Base-by-base conservation (phyloP, 2,329 filamentous ascomycete genomes). In the Dactylellina sp. region DNA sequence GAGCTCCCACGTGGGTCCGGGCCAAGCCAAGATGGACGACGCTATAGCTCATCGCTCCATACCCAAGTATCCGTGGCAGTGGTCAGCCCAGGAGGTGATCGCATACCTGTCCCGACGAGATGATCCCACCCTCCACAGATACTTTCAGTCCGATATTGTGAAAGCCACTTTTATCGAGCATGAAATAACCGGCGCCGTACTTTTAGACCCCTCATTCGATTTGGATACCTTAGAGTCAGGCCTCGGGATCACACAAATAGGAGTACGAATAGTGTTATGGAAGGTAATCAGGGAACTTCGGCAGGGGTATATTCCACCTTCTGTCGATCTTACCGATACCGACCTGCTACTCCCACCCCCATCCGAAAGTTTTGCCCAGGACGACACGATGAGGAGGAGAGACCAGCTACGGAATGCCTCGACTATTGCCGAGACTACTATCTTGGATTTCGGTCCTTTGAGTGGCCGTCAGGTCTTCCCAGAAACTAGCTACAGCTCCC, bases 1-100 rank as follows among this genome's bases (percentile, higher is more conserved):
- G 28, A 9, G 9, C 28, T 9, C 9, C 28, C 22, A 20, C 44
- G 44, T 20, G 16, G 18, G 6, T 12, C 28, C 5, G 4, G 28
- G 28, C 28, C 28, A 9, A 32, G 9, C 28, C 5, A 32, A 9
- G 28, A 32, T 32, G 28, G 28, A 32, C 28, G 28, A 32, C 4
- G 5, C 28, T 9, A 4, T 9, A 32, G 28, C 28, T 32, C 52
- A 0, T 39, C 53, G 2, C 18, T n/a, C 37, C 14, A 25, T 28
- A n/a, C 37, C 16, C 14, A 74, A 74, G 39, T 62, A 62, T 42
- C 70, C 70, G 1, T 47, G 57, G 40, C 20, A 74, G 2, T 74
- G 61, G 70, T 24, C 46, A 0, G 39, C 70, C 14, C 18, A 61
- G 32, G 70, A 74, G 20, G 61, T 66, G 7, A 61, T 74, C 12